Evolutionary conservation across 169 alveolate species (phyloP).

Genomic region (Plasmodium yoelii): DNA sequence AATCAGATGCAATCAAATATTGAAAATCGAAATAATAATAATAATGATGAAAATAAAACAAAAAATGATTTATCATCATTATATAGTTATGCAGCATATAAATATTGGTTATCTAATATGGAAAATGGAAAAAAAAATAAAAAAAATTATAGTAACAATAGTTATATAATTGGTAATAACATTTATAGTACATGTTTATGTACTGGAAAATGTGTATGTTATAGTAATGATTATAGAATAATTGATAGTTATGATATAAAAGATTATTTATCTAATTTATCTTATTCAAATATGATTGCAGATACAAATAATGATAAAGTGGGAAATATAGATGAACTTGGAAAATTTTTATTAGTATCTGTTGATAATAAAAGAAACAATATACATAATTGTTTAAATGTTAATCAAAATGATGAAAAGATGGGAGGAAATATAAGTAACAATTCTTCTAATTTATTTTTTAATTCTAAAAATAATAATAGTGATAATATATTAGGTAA

Average conservation of each 20-base stretch:
- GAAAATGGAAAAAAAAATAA: background rate
- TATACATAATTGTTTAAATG: too few species aligned
- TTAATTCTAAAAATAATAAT: too few species aligned
- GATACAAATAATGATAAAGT: conserved; percentile 24
- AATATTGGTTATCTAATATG: background rate
- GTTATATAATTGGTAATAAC: too few species aligned
- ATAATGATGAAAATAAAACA: conserved; percentile 1
- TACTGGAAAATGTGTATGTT: background rate
- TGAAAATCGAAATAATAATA: background rate
- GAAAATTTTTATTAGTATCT: conserved; percentile 24
- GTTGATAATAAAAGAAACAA: background rate
- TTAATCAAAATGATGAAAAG: too few species aligned
- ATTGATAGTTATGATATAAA: conserved; percentile 6
- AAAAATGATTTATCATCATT: conserved; percentile 22
- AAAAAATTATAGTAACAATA: background rate
- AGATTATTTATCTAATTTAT: conserved; percentile 9
- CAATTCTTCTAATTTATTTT: too few species aligned
- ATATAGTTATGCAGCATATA: conserved; percentile 5
- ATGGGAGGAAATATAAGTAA: too few species aligned
- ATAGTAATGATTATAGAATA: background rate
- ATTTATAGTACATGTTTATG: too few species aligned
- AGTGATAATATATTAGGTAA: too few species aligned
- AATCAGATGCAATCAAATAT: background rate
- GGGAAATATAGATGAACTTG: conserved; percentile 43
- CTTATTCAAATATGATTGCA: conserved; percentile 17